Evolutionary conservation across 148 eudicot genomes (phyloP), one percentile per base, ranked within the genome.

Genomic region (Vaccinium darrowii): DNA sequence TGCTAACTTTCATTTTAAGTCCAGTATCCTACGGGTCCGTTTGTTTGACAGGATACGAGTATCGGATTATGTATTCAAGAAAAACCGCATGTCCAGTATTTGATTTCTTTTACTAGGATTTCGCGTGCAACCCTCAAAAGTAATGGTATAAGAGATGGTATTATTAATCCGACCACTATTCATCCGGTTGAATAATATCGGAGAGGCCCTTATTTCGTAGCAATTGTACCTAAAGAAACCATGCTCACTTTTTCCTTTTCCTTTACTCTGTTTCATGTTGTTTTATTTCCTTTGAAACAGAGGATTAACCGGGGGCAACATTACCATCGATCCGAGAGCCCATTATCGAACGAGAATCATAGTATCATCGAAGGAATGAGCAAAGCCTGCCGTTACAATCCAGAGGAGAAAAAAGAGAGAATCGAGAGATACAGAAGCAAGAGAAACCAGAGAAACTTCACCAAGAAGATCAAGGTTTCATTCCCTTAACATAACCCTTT

Each of bases 381-480:
- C 73, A 94, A 90, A 88, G 96, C 98, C 33, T 88, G 91, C 81
- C 89, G 88, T 18, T 97, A 95, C 86, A 93, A 90, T 82, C 98
- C 99, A 21, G 94, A 97, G 80, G 98, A 95, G 87, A 97, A 93
- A 82, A 92, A 82, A 77, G 98, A 97, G 84, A 91, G 93, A 82
- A 95, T 97, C 65, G 98, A 95, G 88, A 90, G 94, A 85, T 97
- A 97, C 62, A 90, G 94, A 76, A 95, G 74, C 92, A 97, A 97
- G 91, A 91, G 95, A 85, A 97, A 79, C 87, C 96, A 88, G 39
- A 91, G 99, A 84, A 97, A 97, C 82, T 97, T 94, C 89, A 94
- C 89, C 92, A 97, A 97, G 90, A 97, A 95, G 82, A 95, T 97
- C 73, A 95, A 97, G 99, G 99, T 95, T 76, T 30, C 76, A 25